Conservation (phyloP, 176 grass and related monocot genomes). For the Poa annua region DNA sequence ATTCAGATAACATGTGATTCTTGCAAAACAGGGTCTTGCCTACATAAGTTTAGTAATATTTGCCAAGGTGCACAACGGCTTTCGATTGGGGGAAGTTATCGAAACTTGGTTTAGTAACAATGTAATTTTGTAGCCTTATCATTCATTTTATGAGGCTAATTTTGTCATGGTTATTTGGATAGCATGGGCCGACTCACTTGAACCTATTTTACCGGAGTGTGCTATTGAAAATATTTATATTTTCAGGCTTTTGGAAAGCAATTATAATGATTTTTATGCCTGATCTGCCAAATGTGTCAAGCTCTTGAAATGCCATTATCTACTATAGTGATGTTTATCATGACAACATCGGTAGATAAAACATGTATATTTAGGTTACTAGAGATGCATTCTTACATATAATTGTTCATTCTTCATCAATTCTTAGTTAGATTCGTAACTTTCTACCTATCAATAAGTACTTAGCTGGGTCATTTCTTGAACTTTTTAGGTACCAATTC, state of each 20-base stretch:
- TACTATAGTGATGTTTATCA: not conserved
- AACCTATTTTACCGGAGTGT: not conserved
- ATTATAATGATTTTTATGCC: not conserved
- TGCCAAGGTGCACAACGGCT: no score
- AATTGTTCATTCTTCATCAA: not conserved
- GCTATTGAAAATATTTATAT: not conserved
- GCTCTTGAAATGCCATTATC: not conserved
- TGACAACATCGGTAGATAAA: not conserved
- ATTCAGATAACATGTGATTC: not conserved
- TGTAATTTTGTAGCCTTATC: slow-evolving; percentile 13
- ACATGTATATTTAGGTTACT: not conserved
- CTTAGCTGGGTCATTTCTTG: slow-evolving; percentile 5
- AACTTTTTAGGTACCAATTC: slow-evolving; percentile 77
- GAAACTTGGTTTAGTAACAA: no score
- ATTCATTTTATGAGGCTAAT: not conserved
- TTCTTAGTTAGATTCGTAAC: not conserved
- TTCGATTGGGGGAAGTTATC: no score
- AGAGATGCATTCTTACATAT: slow-evolving; percentile 9
- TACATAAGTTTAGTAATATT: slow-evolving; percentile 22
- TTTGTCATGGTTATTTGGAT: not conserved
- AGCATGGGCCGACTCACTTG: not conserved
- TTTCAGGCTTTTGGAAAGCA: not conserved
- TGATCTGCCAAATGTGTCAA: not conserved
- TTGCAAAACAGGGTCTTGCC: not conserved
- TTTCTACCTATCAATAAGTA: not conserved